Conservation (phyloP, 768 basidiomycete species). For the Steccherinum ochraceum region DNA sequence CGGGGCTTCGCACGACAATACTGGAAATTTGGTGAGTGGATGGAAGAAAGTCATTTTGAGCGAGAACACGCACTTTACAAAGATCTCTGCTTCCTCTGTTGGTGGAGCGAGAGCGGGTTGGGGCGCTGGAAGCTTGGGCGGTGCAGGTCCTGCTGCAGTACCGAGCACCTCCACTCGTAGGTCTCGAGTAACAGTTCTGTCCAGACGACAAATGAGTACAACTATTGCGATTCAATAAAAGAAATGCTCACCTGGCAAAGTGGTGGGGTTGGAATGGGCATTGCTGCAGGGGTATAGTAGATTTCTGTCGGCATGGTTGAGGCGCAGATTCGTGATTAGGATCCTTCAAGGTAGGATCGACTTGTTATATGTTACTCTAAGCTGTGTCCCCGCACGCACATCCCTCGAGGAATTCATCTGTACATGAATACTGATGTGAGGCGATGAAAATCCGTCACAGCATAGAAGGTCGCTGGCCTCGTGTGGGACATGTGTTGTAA, state of each 20-base stretch:
- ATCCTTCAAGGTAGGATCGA: no score
- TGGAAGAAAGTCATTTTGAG: background rate
- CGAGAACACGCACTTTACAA: slow-evolving; percentile 4
- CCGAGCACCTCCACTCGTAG: slow-evolving; percentile 52
- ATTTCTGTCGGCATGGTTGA: background rate
- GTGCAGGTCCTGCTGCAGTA: slow-evolving; percentile 66
- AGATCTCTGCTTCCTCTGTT: no score
- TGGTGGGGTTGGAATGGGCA: background rate
- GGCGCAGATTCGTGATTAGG: no score
- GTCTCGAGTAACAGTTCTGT: slow-evolving; percentile 47
- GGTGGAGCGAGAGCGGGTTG: no score
- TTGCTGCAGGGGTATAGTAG: background rate
- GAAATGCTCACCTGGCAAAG: background rate
- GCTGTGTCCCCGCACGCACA: no score
- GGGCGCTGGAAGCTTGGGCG: slow-evolving; percentile 37
- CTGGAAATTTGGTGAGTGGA: slow-evolving; percentile 2
- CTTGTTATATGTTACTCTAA: no score
- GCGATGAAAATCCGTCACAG: background rate
- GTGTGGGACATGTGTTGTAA: background rate
- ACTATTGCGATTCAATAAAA: no score
- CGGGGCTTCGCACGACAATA: slow-evolving; percentile 12
- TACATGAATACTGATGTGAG: no score
- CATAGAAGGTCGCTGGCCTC: background rate
- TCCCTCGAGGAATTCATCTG: no score
- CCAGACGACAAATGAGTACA: no score